Percentiles rank a stretch among this genome's conserved stretches.
phyloP scores from a whole-genome alignment of 2,329 filamentous ascomycete genomes.

The Lasiodiplodia sp. region DNA sequence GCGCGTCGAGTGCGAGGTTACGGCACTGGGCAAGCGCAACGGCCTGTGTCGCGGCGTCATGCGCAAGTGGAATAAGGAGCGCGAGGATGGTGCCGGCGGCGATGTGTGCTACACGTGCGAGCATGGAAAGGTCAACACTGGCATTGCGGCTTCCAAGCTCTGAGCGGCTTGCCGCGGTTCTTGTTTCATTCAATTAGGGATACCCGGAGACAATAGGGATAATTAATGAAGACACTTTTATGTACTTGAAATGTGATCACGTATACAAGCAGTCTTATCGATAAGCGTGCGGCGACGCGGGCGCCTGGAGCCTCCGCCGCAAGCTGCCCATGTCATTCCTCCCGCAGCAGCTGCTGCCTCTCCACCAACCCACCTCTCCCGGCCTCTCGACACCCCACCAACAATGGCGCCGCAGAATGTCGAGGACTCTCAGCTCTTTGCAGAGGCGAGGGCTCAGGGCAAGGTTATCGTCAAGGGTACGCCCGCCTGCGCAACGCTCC shows the following conservation, averaged over 20 bases:
- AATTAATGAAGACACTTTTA: neutral
- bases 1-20: constrained; percentile 53
- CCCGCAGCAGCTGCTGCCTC: constrained; percentile 16
- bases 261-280: neutral
- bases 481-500: constrained; percentile 1
- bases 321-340: constrained; percentile 10
- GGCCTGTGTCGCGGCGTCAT: constrained; percentile 51
- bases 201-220: neutral
- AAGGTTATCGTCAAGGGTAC: constrained; percentile 44
- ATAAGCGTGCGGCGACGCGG: constrained; percentile 2
- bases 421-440: constrained; percentile 48
- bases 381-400: neutral
- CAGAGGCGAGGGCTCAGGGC: constrained; percentile 39
- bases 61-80: constrained; percentile 39
- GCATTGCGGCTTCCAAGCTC: constrained; percentile 18
- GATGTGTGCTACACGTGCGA: constrained; percentile 50
- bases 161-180: neutral
- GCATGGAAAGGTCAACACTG: constrained; percentile 43
- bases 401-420: constrained; percentile 42
- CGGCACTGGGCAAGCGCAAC: constrained; percentile 53
- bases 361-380: constrained; percentile 2
- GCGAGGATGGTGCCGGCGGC: constrained; percentile 42
- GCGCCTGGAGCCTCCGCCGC: constrained; percentile 16
- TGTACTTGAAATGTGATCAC: neutral
- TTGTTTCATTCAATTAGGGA: neutral